phyloP scores from a whole-genome alignment of 176 grass and related monocot species.

The Musa itinerans region DNA sequence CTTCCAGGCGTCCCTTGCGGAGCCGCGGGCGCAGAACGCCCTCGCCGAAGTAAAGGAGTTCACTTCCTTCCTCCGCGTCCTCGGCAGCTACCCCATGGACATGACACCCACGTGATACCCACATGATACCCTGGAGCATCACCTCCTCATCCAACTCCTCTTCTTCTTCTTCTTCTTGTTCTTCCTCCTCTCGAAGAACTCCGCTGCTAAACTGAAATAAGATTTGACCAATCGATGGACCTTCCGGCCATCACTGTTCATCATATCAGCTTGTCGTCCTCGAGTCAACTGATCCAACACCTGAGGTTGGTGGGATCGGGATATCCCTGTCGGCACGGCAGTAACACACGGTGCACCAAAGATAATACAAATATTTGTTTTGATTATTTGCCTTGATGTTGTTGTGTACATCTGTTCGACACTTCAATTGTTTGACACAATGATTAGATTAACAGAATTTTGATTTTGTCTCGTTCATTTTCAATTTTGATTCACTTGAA shows the following conservation, averaged over 20 bases:
- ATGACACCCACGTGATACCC: no score
- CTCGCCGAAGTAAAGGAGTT: conserved; percentile 8
- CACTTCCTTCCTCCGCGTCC: conserved; percentile 18
- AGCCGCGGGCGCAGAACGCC: conserved; percentile 7
- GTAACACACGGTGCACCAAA: no score
- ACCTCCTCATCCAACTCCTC: background rate
- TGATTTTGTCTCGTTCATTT: no score
- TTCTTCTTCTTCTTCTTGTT: background rate
- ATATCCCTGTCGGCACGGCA: background rate
- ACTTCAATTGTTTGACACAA: no score
- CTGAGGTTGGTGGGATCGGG: background rate
- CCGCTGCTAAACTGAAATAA: no score
- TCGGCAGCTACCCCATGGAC: conserved; percentile 18
- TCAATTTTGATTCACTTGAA: no score
- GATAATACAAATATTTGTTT: no score
- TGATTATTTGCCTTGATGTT: no score
- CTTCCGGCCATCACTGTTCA: background rate
- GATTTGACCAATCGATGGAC: background rate
- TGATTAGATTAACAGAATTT: no score
- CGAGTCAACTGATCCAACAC: background rate
- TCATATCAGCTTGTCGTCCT: background rate
- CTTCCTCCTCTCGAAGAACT: background rate
- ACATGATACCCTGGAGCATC: conserved; percentile 9
- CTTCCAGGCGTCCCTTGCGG: conserved; percentile 18
- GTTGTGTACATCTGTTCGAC: no score